Evolutionary conservation across 306 rosid species (phyloP).

Genomic region (Potentilla sterilis): DNA sequence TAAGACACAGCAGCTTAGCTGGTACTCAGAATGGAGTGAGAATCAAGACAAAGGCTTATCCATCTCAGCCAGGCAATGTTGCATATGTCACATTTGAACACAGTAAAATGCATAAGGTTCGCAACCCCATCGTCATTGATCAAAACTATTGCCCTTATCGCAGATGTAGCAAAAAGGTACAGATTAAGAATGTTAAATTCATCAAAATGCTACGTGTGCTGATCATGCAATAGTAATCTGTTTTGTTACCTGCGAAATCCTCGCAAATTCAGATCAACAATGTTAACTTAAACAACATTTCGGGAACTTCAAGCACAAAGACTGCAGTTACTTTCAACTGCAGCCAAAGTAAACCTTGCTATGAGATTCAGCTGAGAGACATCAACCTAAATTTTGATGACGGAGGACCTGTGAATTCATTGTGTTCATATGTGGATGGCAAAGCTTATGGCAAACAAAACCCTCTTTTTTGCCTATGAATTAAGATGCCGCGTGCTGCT

Average conservation of each 20-base stretch:
- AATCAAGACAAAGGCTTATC: slow-evolving; percentile 33
- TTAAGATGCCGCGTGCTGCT: neutral
- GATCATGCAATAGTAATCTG: neutral
- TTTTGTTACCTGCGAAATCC: neutral
- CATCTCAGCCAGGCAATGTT: slow-evolving; percentile 9
- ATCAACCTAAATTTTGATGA: slow-evolving; percentile 15
- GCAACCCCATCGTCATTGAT: slow-evolving; percentile 33
- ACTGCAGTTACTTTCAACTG: slow-evolving; percentile 17
- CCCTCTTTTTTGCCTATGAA: neutral
- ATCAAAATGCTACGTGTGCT: neutral
- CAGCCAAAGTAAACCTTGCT: slow-evolving; percentile 22
- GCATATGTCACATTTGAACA: slow-evolving; percentile 9
- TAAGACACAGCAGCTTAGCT: slow-evolving; percentile 8
- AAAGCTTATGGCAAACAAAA: neutral
- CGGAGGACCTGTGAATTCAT: slow-evolving; percentile 10
- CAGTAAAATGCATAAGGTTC: slow-evolving; percentile 11
- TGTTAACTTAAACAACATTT: slow-evolving; percentile 6
- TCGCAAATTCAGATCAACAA: slow-evolving; percentile 20
- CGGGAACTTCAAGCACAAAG: slow-evolving; percentile 19
- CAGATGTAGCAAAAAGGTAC: slow-evolving; percentile 12
- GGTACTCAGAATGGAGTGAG: slow-evolving; percentile 34
- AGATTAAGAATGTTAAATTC: slow-evolving; percentile 9
- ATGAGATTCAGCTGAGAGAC: slow-evolving; percentile 4
- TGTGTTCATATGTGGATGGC: slow-evolving; percentile 2
- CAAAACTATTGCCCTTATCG: slow-evolving; percentile 31